Conservation (phyloP, 163 green algal genomes). For the Picocystis sp. region DNA sequence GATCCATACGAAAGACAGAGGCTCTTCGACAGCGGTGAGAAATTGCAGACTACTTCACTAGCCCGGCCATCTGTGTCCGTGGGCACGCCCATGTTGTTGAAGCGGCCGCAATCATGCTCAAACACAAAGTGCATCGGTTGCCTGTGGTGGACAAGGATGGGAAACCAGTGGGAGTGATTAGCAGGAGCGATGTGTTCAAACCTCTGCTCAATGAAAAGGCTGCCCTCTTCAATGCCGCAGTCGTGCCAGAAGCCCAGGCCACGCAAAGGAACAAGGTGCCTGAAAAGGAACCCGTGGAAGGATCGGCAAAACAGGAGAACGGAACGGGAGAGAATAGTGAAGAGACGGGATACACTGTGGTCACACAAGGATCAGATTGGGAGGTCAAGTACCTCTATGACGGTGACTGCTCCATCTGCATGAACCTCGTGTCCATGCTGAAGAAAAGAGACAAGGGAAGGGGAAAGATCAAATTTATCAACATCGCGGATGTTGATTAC, state of each 20-base stretch:
- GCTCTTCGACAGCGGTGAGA: too few relatives aligned
- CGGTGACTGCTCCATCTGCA: slow-evolving; percentile 50
- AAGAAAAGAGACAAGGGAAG: slow-evolving; percentile 31
- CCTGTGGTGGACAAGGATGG: slow-evolving; percentile 28
- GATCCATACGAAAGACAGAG: too few relatives aligned
- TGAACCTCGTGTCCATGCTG: slow-evolving; percentile 36
- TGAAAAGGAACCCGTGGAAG: too few relatives aligned
- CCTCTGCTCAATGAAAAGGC: slow-evolving; percentile 9
- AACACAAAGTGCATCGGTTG: slow-evolving; percentile 41
- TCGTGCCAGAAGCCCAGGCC: too few relatives aligned
- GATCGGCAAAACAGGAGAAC: too few relatives aligned
- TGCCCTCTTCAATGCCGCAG: too few relatives aligned
- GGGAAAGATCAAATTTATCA: slow-evolving; percentile 39
- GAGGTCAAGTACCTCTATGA: slow-evolving; percentile 51
- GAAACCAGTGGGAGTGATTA: slow-evolving; percentile 32
- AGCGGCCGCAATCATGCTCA: slow-evolving; percentile 22
- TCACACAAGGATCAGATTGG: slow-evolving; percentile 11
- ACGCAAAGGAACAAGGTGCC: too few relatives aligned
- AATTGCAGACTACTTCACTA: too few relatives aligned
- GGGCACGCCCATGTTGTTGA: too few relatives aligned
- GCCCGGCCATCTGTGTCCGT: too few relatives aligned
- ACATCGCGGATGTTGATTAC: slow-evolving; percentile 24
- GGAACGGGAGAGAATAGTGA: too few relatives aligned
- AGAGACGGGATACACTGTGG: too few relatives aligned
- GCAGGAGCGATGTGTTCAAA: slow-evolving; percentile 37